Percentiles rank a stretch among this genome's conserved stretches.
phyloP scores from a whole-genome alignment of 257 asterid species.

The Solanum paucissectum region DNA sequence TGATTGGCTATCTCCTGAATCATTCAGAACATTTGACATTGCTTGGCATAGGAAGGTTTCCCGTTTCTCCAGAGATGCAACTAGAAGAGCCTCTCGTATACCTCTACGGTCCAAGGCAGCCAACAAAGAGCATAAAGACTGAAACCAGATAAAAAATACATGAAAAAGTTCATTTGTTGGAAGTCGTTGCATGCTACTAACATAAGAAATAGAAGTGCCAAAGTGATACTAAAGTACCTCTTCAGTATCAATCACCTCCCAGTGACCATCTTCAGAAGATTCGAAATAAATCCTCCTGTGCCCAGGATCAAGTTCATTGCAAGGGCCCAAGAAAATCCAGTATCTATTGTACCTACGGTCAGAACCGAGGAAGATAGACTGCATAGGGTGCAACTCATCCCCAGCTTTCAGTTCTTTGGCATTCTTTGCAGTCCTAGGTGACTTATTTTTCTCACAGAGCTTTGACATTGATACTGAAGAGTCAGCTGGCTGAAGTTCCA shows the following conservation, averaged over 20 bases:
- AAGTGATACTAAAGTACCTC: slow-evolving; percentile 41
- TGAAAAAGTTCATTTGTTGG: slow-evolving; percentile 6
- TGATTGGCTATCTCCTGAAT: slow-evolving; percentile 27
- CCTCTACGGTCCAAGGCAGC: slow-evolving; percentile 72
- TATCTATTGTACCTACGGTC: slow-evolving; percentile 98
- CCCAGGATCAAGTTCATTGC: slow-evolving; percentile 85
- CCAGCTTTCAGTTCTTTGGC: slow-evolving; percentile 30
- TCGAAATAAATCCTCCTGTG: slow-evolving; percentile 95
- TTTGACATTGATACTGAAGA: slow-evolving; percentile 51
- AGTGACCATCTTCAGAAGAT: slow-evolving; percentile 97
- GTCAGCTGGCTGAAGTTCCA: slow-evolving; percentile 56
- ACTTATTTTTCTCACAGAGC: slow-evolving; percentile 27
- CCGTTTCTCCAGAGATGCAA: slow-evolving; percentile 53
- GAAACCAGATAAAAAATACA: slow-evolving; percentile 5
- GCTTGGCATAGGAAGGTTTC: slow-evolving; percentile 40
- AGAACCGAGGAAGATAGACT: slow-evolving; percentile 88
- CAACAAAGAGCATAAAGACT: slow-evolving; percentile 66
- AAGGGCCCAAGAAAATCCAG: slow-evolving; percentile 98
- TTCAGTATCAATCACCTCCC: slow-evolving; percentile 80
- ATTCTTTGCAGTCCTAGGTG: slow-evolving; percentile 23
- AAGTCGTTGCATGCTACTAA: not conserved
- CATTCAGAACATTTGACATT: slow-evolving; percentile 37
- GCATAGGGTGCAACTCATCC: slow-evolving; percentile 73
- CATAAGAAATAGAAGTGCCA: not conserved
- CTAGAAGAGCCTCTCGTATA: slow-evolving; percentile 75